Evolutionary conservation across 768 basidiomycete genomes (phyloP).

Genomic region (Serendipita sp.): DNA sequence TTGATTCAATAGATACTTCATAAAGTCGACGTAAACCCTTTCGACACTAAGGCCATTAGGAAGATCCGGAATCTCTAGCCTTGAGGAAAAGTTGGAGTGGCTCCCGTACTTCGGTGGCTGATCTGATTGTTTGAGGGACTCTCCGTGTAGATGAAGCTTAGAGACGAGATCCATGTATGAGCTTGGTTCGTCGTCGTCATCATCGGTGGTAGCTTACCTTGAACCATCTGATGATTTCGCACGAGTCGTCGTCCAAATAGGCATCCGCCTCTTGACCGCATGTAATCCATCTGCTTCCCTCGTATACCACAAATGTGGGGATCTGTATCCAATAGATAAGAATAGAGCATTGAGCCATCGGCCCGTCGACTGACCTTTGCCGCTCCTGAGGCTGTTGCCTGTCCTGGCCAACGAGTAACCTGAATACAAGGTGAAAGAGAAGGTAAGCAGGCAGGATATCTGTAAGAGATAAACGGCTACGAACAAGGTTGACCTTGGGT

Average conservation of each 20-base stretch:
- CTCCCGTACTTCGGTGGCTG: not conserved
- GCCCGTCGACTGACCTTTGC: not conserved
- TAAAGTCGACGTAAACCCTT: constrained; percentile 1
- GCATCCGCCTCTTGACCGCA: constrained; percentile 4
- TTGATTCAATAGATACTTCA: not conserved
- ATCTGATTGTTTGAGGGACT: not conserved
- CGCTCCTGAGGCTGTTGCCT: not conserved
- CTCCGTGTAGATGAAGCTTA: not conserved
- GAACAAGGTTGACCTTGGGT: not conserved
- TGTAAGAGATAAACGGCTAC: too few relatives aligned
- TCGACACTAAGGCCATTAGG: not conserved
- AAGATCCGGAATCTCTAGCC: not conserved
- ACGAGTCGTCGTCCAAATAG: not conserved
- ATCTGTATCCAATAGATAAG: not conserved
- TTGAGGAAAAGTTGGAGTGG: not conserved
- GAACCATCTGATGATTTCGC: not conserved
- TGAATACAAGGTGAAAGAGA: too few relatives aligned
- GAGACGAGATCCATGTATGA: not conserved
- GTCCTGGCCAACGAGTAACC: constrained; percentile 4
- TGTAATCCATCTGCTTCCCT: not conserved
- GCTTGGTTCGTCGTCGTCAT: not conserved
- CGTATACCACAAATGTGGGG: constrained; percentile 4
- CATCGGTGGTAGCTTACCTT: not conserved
- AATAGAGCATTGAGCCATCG: not conserved
- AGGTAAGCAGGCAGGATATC: too few relatives aligned